Conservation (phyloP, 2,329 filamentous ascomycete species). For the Epichloe sp. region DNA sequence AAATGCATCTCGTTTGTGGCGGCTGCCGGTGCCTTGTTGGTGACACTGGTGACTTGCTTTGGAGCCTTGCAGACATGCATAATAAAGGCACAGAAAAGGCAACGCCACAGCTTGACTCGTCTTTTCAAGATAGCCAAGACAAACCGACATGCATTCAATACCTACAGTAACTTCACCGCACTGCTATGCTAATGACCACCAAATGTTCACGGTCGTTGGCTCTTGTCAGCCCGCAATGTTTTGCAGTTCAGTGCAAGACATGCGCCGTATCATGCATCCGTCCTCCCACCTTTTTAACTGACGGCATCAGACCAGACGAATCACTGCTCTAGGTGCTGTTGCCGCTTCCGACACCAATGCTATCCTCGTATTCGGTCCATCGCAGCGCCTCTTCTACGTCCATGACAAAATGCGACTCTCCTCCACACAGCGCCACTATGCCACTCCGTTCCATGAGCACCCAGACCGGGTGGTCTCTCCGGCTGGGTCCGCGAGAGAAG, state of each 20-base stretch:
- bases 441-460: constrained; percentile 63
- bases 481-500: constrained; percentile 46
- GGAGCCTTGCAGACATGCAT: too few species aligned
- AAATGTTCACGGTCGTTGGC: neutral
- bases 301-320: neutral
- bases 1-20: too few species aligned
- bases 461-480: constrained; percentile 46
- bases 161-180: neutral
- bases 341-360: constrained; percentile 16
- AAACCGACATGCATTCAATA: too few species aligned
- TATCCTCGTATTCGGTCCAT: constrained; percentile 61
- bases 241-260: neutral
- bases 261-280: neutral
- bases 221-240: too few species aligned
- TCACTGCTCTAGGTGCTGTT: neutral
- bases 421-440: constrained; percentile 74
- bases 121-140: too few species aligned
- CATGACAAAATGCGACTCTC: constrained; percentile 62
- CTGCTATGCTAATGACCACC: neutral
- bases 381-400: constrained; percentile 76
- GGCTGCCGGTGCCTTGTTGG: too few species aligned
- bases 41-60: too few species aligned
- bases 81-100: neutral
- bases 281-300: neutral
- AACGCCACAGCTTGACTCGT: neutral